Conservation (phyloP, 176 grass and related monocot species). For the Carex cristatella region DNA sequence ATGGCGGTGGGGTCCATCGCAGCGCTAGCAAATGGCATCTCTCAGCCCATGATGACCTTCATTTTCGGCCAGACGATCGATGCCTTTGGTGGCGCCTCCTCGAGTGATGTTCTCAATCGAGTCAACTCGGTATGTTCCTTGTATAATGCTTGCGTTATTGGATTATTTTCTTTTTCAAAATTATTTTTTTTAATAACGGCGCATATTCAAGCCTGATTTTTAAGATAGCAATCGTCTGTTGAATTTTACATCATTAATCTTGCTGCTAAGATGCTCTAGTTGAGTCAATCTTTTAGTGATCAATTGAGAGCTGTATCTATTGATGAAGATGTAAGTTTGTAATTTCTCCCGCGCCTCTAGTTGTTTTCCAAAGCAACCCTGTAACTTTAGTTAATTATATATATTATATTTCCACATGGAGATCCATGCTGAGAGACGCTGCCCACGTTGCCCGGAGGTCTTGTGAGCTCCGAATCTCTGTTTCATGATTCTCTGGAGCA, state of each 20-base stretch:
- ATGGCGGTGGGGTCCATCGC: conserved; percentile 24
- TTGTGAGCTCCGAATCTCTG: too few relatives aligned
- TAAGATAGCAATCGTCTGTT: background rate
- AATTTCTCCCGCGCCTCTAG: background rate
- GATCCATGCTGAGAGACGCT: too few relatives aligned
- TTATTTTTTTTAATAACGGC: background rate
- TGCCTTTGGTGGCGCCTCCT: conserved; percentile 19
- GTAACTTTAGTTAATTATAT: too few relatives aligned
- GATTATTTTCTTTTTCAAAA: background rate
- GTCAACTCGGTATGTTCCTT: conserved; percentile 23
- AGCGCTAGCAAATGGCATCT: conserved; percentile 20
- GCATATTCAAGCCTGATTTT: background rate
- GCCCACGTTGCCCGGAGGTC: too few relatives aligned
- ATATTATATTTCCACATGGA: too few relatives aligned
- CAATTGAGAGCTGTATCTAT: too few relatives aligned
- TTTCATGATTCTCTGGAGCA: too few relatives aligned
- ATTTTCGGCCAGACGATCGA: conserved; percentile 39
- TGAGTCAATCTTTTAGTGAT: background rate
- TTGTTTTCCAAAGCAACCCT: background rate
- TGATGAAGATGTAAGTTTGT: background rate
- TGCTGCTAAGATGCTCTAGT: too few relatives aligned
- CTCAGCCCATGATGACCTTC: conserved; percentile 36
- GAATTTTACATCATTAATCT: background rate
- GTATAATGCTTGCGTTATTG: background rate
- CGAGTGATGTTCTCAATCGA: conserved; percentile 23